A percentile compares a stretch with the other conserved stretches of the same genome.
Evolutionary conservation across 2,329 filamentous ascomycete genomes (phyloP).

Genomic region (Ceratocystis eucalypticola): DNA sequence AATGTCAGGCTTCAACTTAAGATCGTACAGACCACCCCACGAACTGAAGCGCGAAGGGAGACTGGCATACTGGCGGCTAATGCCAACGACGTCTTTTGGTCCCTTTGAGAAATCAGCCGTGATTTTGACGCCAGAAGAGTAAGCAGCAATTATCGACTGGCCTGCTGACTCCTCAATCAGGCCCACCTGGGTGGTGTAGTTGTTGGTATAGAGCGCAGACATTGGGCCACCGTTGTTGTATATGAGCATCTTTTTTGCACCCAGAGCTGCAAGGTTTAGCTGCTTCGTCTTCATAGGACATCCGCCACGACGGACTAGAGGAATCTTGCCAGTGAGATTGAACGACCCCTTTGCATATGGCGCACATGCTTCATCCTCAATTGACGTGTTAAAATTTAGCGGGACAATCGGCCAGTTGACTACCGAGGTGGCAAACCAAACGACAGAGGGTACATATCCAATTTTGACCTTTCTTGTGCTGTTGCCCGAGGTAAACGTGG

Average conservation of each 20-base stretch:
- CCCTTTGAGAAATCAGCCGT: slow-evolving; percentile 30
- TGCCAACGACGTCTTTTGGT: slow-evolving; percentile 24
- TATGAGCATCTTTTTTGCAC: slow-evolving; percentile 25
- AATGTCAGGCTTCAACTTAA: slow-evolving; percentile 38
- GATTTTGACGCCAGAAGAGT: slow-evolving; percentile 25
- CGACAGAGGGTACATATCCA: slow-evolving; percentile 15
- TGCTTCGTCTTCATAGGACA: slow-evolving; percentile 25
- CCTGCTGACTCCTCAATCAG: slow-evolving; percentile 22
- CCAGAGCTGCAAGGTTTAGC: slow-evolving; percentile 23
- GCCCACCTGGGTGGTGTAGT: slow-evolving; percentile 16
- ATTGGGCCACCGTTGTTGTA: slow-evolving; percentile 28
- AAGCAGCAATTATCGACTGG: slow-evolving; percentile 23
- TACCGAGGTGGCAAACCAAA: neutral
- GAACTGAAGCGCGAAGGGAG: slow-evolving; percentile 36
- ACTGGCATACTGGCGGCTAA: slow-evolving; percentile 26
- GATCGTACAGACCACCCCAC: slow-evolving; percentile 40
- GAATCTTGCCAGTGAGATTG: slow-evolving; percentile 21
- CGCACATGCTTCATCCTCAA: slow-evolving; percentile 24
- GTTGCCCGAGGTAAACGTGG: slow-evolving; percentile 1
- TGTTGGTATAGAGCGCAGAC: slow-evolving; percentile 13
- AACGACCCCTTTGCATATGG: slow-evolving; percentile 22
- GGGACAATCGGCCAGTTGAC: slow-evolving; percentile 32
- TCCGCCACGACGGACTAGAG: slow-evolving; percentile 26
- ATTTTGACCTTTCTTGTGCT: neutral
- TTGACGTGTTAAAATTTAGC: slow-evolving; percentile 23